Percentiles rank a stretch among this genome's conserved stretches.
Conservation (phyloP, 73 alveolate genomes). For the Stentor roeselii region DNA sequence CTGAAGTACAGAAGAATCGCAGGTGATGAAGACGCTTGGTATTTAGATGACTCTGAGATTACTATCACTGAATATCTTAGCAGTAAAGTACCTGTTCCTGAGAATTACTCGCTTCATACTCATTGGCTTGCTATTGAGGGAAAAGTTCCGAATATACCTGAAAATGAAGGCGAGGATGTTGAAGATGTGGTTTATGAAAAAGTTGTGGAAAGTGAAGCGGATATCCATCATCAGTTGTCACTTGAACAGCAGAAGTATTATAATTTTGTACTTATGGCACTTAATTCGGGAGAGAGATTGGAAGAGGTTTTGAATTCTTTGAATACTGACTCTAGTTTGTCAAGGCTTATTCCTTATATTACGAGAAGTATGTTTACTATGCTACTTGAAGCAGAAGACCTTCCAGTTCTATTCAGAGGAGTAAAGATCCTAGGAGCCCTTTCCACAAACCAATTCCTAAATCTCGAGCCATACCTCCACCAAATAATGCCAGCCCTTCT, state of each 20-base stretch:
- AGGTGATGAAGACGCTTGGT: conserved; percentile 23
- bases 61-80: background rate
- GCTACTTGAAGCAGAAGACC: background rate
- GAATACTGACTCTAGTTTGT: background rate
- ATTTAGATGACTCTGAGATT: background rate
- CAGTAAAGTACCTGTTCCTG: background rate
- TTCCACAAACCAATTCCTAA: background rate
- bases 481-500: conserved; percentile 14
- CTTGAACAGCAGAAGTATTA: conserved; percentile 8
- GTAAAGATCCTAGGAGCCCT: conserved; percentile 16
- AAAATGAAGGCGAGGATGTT: conserved; percentile 1
- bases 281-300: background rate
- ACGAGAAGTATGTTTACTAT: background rate
- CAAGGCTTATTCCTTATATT: background rate
- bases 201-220: background rate
- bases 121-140: conserved; percentile 30
- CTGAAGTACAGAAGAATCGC: background rate
- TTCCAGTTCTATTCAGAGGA: background rate
- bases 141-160: conserved; percentile 34
- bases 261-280: background rate
- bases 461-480: conserved; percentile 1
- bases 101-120: background rate
- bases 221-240: background rate
- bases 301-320: background rate
- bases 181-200: background rate